Evolutionary conservation across 257 asterid species (phyloP).

Genomic region (Eucommia ulmoides): DNA sequence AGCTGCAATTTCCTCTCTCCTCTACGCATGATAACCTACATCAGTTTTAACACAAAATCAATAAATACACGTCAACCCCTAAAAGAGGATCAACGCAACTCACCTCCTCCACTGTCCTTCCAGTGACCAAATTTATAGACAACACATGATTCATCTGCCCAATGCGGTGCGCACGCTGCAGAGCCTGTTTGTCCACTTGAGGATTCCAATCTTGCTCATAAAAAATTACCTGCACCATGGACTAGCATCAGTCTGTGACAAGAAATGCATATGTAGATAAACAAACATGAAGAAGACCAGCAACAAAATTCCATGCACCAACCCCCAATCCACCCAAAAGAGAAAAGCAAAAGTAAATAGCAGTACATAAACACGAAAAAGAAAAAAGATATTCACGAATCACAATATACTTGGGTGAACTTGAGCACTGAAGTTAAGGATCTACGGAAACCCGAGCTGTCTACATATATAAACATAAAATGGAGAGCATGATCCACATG

Average conservation of each 20-base stretch:
- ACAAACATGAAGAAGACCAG: background rate
- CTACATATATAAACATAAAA: too few relatives aligned
- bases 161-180: conserved; percentile 96
- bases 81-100: conserved; percentile 5
- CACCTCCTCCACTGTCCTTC: conserved; percentile 84
- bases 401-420: too few relatives aligned
- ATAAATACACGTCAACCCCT: conserved; percentile 1
- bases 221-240: conserved; percentile 58
- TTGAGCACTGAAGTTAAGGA: too few relatives aligned
- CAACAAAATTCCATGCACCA: too few relatives aligned
- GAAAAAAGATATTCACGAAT: too few relatives aligned
- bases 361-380: too few relatives aligned
- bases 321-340: conserved; percentile 7
- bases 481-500: too few relatives aligned
- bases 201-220: conserved; percentile 99
- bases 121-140: conserved; percentile 68
- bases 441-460: too few relatives aligned
- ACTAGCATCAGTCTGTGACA: too few relatives aligned
- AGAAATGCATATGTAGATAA: background rate
- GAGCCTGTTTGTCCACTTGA: conserved; percentile 96
- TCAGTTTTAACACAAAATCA: conserved; percentile 16
- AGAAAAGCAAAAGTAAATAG: conserved; percentile 1
- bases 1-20: conserved; percentile 79
- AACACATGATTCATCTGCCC: conserved; percentile 83
- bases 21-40: conserved; percentile 80